These are phyloP conservation scores for Alternaria brassicae DNA, from an alignment of 2,329 filamentous ascomycete genomes.

Conservation along the genomic window DNA sequence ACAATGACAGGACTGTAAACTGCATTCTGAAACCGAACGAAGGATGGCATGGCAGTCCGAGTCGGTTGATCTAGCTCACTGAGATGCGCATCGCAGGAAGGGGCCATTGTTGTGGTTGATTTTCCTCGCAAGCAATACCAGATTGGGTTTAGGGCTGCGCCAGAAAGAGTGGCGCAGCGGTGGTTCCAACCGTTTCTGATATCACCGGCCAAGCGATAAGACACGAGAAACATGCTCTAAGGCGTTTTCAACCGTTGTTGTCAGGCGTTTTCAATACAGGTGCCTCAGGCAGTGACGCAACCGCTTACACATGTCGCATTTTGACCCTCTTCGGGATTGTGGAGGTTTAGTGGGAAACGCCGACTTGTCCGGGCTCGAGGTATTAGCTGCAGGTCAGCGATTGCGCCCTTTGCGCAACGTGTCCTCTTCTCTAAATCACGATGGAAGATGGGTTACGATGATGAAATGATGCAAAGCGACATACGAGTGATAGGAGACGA, in stretches of 20 bases:
- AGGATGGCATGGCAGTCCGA: slow-evolving; percentile 17
- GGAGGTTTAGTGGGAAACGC: background rate
- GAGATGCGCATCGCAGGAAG: slow-evolving; percentile 16
- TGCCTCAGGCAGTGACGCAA: slow-evolving; percentile 30
- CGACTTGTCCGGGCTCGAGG: background rate
- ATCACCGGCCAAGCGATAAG: slow-evolving; percentile 1
- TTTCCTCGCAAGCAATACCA: slow-evolving; percentile 34
- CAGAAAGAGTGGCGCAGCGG: slow-evolving; percentile 17
- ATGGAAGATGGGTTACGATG: background rate
- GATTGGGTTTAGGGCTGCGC: slow-evolving; percentile 18
- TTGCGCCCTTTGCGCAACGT: background rate
- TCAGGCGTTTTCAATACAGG: slow-evolving; percentile 14
- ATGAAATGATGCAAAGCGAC: background rate
- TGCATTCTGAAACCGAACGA: slow-evolving; percentile 16
- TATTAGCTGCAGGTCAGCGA: background rate
- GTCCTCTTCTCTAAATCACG: background rate
- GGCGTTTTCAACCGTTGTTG: slow-evolving; percentile 11
- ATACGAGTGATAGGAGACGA: background rate
- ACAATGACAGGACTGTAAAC: slow-evolving; percentile 15
- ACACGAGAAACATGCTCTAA: background rate
- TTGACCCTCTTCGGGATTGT: background rate
- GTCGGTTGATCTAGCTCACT: slow-evolving; percentile 17
- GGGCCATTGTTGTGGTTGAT: slow-evolving; percentile 12
- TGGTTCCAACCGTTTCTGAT: background rate
- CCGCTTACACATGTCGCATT: slow-evolving; percentile 21